phyloP scores from a whole-genome alignment of 164 flowering plant species.

The Paratinospora sagittata region DNA sequence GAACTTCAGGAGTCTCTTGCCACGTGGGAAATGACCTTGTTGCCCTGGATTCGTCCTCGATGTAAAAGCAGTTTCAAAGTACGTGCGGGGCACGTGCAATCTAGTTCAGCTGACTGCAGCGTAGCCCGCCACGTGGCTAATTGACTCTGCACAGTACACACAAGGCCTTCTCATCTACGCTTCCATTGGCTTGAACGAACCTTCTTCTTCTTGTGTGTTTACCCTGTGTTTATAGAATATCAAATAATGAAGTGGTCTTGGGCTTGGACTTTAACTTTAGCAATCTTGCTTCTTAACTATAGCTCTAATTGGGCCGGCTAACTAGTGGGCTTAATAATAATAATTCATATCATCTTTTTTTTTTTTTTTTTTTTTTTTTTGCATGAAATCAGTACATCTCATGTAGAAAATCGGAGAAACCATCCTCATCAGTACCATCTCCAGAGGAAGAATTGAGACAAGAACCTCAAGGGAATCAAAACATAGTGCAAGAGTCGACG shows the following conservation, averaged over 20 bases:
- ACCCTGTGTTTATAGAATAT: too few species aligned
- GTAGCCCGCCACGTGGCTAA: neutral
- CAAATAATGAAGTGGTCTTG: neutral
- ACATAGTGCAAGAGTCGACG: neutral
- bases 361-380: neutral
- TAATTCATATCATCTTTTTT: neutral
- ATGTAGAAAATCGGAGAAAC: neutral
- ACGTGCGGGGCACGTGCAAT: constrained; percentile 11
- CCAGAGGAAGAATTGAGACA: neutral
- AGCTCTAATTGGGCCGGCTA: neutral
- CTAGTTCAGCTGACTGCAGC: constrained; percentile 3
- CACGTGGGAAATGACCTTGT: constrained; percentile 10
- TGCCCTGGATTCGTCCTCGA: constrained; percentile 7
- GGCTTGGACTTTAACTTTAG: too few species aligned
- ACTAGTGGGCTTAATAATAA: neutral
- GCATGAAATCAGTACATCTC: constrained; percentile 3
- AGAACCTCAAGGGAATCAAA: neutral
- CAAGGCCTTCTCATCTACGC: neutral
- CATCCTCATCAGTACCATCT: neutral
- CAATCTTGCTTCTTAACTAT: too few species aligned
- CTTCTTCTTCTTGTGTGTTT: too few species aligned
- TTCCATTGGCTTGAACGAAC: too few species aligned
- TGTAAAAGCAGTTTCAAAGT: neutral
- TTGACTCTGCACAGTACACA: neutral
- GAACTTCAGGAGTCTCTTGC: constrained; percentile 2